Evolutionary conservation across 2,329 filamentous ascomycete genomes (phyloP).

Genomic region (Fusarium neocosmosporiellum): DNA sequence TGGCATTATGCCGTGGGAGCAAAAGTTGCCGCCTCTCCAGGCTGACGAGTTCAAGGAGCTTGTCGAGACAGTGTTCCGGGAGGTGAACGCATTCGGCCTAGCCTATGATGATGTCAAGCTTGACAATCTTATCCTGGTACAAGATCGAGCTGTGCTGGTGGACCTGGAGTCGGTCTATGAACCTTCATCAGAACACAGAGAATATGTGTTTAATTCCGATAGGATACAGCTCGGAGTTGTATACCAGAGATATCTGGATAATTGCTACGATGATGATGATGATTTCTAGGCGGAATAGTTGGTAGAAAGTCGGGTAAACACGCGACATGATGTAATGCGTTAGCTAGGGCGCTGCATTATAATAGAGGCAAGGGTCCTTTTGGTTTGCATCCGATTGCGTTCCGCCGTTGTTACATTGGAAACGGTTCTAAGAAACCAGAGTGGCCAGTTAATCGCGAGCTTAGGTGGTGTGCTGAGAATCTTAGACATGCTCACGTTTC

Average conservation of each 20-base stretch:
- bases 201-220: not conserved
- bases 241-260: constrained; percentile 3
- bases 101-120: not conserved
- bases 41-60: not conserved
- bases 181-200: not conserved
- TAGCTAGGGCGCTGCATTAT: no score
- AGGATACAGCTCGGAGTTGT: not conserved
- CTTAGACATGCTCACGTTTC: no score
- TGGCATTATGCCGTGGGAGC: constrained; percentile 12
- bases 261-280: not conserved
- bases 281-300: not conserved
- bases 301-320: not conserved
- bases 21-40: not conserved
- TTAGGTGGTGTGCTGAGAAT: no score
- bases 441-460: no score
- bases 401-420: no score
- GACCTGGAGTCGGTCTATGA: constrained; percentile 4
- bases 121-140: not conserved
- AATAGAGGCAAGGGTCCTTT: no score
- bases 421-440: no score
- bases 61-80: not conserved
- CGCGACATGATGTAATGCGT: no score
- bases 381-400: no score
- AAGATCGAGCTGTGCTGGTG: not conserved
- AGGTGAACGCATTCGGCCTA: not conserved